phyloP scores from a whole-genome alignment of 768 basidiomycete species.

The Dentipellis fragilis region DNA sequence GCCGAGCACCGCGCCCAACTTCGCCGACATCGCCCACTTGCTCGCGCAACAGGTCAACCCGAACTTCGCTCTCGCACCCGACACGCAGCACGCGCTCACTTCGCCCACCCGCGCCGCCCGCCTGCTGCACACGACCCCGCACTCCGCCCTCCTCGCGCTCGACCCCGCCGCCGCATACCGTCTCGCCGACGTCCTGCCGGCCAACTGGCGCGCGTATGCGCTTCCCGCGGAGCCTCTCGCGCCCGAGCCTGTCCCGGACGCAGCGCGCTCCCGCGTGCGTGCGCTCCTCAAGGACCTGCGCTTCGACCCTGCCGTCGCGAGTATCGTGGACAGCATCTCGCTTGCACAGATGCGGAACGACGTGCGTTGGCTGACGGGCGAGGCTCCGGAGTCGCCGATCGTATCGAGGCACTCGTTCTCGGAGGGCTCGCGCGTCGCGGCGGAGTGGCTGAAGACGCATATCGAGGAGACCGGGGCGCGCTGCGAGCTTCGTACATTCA shows the following conservation, averaged over 20 bases:
- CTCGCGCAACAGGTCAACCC: slow-evolving; percentile 4
- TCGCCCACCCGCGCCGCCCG: slow-evolving; percentile 16
- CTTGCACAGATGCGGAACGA: slow-evolving; percentile 56
- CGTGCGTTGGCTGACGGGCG: slow-evolving; percentile 78
- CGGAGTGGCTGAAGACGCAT: slow-evolving; percentile 61
- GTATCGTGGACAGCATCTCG: slow-evolving; percentile 60
- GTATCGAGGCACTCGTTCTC: slow-evolving; percentile 78
- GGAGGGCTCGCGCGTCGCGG: slow-evolving; percentile 51
- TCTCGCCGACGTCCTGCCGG: slow-evolving; percentile 59
- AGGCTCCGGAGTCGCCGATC: slow-evolving; percentile 64
- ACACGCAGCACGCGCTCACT: slow-evolving; percentile 2
- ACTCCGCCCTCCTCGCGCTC: slow-evolving; percentile 43
- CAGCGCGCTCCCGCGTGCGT: slow-evolving; percentile 45
- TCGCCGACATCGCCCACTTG: slow-evolving; percentile 8
- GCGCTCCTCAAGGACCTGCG: slow-evolving; percentile 46
- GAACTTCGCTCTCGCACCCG: background rate
- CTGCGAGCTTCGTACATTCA: slow-evolving; percentile 61
- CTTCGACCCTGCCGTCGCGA: slow-evolving; percentile 62
- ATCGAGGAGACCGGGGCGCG: slow-evolving; percentile 69
- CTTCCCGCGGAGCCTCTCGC: slow-evolving; percentile 39
- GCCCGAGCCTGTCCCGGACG: slow-evolving; percentile 46
- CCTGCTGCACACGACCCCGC: slow-evolving; percentile 32
- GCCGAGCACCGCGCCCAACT: slow-evolving; percentile 3
- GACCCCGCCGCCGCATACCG: slow-evolving; percentile 27
- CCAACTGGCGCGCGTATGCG: slow-evolving; percentile 60